Evolutionary conservation across 2,329 filamentous ascomycete genomes (phyloP), one percentile per base, ranked within the genome.

Genomic region (Ceratocystis lukuohia): DNA sequence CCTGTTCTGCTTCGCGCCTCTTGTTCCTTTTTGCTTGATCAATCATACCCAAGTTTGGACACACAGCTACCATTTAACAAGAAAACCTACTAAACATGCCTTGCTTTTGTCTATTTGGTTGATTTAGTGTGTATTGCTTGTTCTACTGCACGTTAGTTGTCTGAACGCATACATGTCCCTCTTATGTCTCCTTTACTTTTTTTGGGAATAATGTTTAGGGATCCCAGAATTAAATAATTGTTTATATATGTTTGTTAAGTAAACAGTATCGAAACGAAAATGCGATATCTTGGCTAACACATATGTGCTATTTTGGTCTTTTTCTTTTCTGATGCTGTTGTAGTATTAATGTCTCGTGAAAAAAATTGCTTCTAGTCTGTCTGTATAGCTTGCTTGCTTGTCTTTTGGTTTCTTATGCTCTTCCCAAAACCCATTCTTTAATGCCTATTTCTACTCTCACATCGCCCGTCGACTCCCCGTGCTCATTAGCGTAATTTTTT

Each of bases 401-500:
- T 53, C 22, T 17, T 22, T 7, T 45, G 44, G 12, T 17, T 8
- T 33, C 28, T 25, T 20, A 48, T 33, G 37, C 30, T 5, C 45
- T 7, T 50, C 17, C 33, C 17, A 15, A 20, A n/a, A 33, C n/a
- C n/a, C 15, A 30, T 28, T 28, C n/a, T n/a, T 17, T n/a, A 37
- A 10, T 22, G 15, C 20, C 10, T 20, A 28, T 53, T 20, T 64
- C 1, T 53, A 33, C 48, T 22, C n/a, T 53, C n/a, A 79, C 30
- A 75, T 73, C 28, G 79, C 80, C 69, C 80, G 75, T 56, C 79
- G 76, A n/a, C 82, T 79, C 59, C 82, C 82, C 1, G 86, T 88
- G 70, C 84, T 88, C 85, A 88, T 88, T 69, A 88, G 73, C 15
- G 85, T 88, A 69, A 88, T 88, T 77, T 88, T 88, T 74, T 87